phyloP scores from a whole-genome alignment of 1,284 basidiomycete genomes.

The Farysia itapuensis region DNA sequence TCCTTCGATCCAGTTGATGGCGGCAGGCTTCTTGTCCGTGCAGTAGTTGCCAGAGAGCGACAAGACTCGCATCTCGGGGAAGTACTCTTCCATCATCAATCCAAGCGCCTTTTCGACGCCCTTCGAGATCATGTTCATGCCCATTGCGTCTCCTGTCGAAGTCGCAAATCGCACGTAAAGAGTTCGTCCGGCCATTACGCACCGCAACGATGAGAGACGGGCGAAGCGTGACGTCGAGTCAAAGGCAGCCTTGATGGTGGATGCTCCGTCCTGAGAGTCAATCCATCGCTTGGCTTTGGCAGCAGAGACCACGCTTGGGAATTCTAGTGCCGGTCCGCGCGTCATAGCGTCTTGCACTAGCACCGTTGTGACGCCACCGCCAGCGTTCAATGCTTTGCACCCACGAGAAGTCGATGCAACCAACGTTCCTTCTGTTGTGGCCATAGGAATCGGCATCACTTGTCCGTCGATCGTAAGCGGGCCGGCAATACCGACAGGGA shows the following conservation, averaged over 20 bases:
- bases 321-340: slow-evolving; percentile 94
- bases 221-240: slow-evolving; percentile 72
- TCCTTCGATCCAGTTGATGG: slow-evolving; percentile 99
- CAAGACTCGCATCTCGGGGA: slow-evolving; percentile 91
- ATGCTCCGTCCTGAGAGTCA: slow-evolving; percentile 79
- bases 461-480: slow-evolving; percentile 89
- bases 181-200: slow-evolving; percentile 64
- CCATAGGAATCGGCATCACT: slow-evolving; percentile 92
- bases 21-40: slow-evolving; percentile 99
- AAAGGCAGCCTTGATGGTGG: slow-evolving; percentile 78
- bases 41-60: slow-evolving; percentile 97
- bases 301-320: slow-evolving; percentile 78
- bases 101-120: slow-evolving; percentile 80
- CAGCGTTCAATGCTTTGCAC: slow-evolving; percentile 94
- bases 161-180: slow-evolving; percentile 95
- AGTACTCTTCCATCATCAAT: slow-evolving; percentile 72
- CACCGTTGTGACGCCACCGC: slow-evolving; percentile 92
- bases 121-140: slow-evolving; percentile 90
- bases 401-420: slow-evolving; percentile 96
- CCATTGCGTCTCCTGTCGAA: slow-evolving; percentile 97
- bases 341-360: slow-evolving; percentile 95
- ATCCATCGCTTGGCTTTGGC: slow-evolving; percentile 87
- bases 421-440: slow-evolving; percentile 96
- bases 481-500: slow-evolving; percentile 94
- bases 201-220: slow-evolving; percentile 52